Evolutionary conservation across 2,329 filamentous ascomycete species (phyloP).

Genomic region (Ampelomyces quisqualis): DNA sequence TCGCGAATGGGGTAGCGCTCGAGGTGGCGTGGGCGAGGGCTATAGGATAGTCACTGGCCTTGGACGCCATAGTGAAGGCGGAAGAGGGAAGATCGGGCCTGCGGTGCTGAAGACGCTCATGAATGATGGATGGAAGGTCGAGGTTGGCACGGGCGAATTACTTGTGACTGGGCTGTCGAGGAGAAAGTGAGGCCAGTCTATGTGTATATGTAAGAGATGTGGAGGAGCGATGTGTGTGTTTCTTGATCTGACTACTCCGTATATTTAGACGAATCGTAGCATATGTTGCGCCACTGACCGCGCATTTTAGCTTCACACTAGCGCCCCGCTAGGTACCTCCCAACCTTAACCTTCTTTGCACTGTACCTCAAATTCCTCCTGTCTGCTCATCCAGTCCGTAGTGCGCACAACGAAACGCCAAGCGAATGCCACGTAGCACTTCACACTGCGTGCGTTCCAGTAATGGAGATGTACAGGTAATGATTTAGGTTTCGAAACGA

Average conservation of each 20-base stretch:
- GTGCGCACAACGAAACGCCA: not conserved
- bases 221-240: not conserved
- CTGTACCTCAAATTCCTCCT: not conserved
- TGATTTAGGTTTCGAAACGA: slow-evolving; percentile 26
- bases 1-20: slow-evolving; percentile 43
- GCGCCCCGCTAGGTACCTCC: not conserved
- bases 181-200: slow-evolving; percentile 14
- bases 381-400: not conserved
- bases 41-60: slow-evolving; percentile 79
- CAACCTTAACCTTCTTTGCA: too few relatives aligned
- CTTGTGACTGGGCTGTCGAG: slow-evolving; percentile 62
- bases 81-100: slow-evolving; percentile 72
- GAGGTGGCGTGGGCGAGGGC: slow-evolving; percentile 50
- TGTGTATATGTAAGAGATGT: not conserved
- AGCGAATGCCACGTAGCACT: slow-evolving; percentile 4
- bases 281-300: too few relatives aligned
- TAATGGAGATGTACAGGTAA: slow-evolving; percentile 1
- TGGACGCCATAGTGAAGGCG: slow-evolving; percentile 75
- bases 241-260: not conserved
- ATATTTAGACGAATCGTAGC: too few relatives aligned
- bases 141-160: slow-evolving; percentile 69
- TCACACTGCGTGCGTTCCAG: slow-evolving; percentile 14
- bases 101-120: slow-evolving; percentile 76
- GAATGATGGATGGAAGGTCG: slow-evolving; percentile 79
- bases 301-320: not conserved